Percentiles rank a stretch among this genome's conserved stretches.
Evolutionary conservation across 2,329 filamentous ascomycete species (phyloP).

Genomic region (Fusarium sarcochroum): DNA sequence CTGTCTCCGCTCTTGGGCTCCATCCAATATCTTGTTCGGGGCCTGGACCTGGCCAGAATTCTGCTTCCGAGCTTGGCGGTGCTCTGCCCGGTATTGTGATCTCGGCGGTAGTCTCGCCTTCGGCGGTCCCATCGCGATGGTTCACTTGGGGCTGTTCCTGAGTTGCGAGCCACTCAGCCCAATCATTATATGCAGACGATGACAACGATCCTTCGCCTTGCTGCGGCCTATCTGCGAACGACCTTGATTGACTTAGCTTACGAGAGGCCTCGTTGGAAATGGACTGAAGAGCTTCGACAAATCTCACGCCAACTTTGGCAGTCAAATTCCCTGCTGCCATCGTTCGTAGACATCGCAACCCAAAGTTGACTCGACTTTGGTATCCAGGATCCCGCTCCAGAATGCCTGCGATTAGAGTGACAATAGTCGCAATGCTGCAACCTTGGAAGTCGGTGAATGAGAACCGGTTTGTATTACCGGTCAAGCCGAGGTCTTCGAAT

Average conservation of each 20-base stretch:
- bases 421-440: constrained; percentile 4
- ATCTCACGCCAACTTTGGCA: constrained; percentile 2
- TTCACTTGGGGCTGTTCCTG: neutral
- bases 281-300: constrained; percentile 1
- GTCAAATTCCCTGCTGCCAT: constrained; percentile 2
- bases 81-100: neutral
- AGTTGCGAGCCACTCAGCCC: neutral
- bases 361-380: neutral
- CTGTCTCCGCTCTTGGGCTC: neutral
- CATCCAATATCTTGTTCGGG: neutral
- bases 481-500: neutral
- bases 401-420: constrained; percentile 4
- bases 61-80: neutral
- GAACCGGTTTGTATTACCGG: neutral
- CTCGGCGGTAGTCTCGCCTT: rapidly evolving
- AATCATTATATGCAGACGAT: neutral
- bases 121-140: rapidly evolving
- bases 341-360: neutral
- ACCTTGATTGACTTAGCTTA: neutral
- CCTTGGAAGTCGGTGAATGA: constrained; percentile 3
- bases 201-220: neutral
- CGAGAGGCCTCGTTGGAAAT: neutral
- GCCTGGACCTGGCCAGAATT: neutral
- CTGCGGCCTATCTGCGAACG: neutral
- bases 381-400: neutral